Evolutionary conservation across 371 early-diverging fungal species (phyloP), one percentile per base, ranked within the genome.

Genomic region (Phascolomyces articulosus): DNA sequence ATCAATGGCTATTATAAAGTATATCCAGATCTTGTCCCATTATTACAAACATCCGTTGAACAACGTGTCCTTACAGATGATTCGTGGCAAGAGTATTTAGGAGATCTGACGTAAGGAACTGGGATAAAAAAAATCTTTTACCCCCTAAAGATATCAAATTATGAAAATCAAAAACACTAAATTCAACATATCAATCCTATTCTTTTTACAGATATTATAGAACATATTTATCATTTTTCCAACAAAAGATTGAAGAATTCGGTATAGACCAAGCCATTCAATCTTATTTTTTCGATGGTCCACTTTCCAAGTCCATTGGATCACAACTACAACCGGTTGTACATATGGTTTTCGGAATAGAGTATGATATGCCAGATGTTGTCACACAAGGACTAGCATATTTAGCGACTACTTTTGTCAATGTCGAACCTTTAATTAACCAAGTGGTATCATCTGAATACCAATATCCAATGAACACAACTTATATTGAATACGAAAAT

Each of bases 291-390:
- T 69, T 67, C 26, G 56, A 55, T 51, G 29, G 60, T n/a, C 47
- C 48, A 28, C 49, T 78, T 27, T 55, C 47, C 2, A 53, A 24
- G 2, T 79, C 80, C 10, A 65, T 79, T 15, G 75, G 75, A 3
- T 67, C 75, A 9, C 80, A 77, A 55, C 60, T 79, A 4, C 80
- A 79, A 24, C 77, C 80, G 0, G 20, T 79, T 3, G 77, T 76
- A 29, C 80, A 79, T 26, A 56, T 77, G 3, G 63, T 72, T 4
- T 77, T 77, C 69, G 80, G 80, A n/a, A 55, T 79, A n/a, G 73
- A 79, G 58, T 68, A 73, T 27, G 64, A 67, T 8, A 51, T 79
- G 24, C 65, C 71, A 4, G 40, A 61, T 47, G 64, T 77, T 10
- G 73, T 77, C 16, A 58, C 65, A 3, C 73, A 79, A 61, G 77